phyloP scores from a whole-genome alignment of 2,329 filamentous ascomycete species.

The Fusarium incarnatum region DNA sequence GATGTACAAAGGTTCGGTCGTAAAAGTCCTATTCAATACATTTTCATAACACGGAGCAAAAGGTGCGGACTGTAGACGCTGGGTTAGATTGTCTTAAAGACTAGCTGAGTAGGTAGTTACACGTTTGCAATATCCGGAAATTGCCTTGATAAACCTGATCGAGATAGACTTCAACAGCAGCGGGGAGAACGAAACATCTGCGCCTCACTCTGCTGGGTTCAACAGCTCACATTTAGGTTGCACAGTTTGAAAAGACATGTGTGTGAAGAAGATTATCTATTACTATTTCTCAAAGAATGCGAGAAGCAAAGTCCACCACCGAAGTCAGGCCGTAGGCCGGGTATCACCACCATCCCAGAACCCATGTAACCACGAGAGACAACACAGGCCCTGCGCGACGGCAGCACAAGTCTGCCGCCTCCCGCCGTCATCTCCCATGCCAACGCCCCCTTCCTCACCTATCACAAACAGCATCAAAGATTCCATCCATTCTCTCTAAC shows the following conservation, averaged over 20 bases:
- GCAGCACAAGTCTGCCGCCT: slow-evolving; percentile 21
- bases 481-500: slow-evolving; percentile 43
- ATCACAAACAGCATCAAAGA: slow-evolving; percentile 34
- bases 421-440: slow-evolving; percentile 25
- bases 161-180: neutral
- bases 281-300: slow-evolving; percentile 48
- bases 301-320: slow-evolving; percentile 46
- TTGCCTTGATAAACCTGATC: neutral
- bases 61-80: neutral
- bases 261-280: slow-evolving; percentile 47
- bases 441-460: slow-evolving; percentile 22
- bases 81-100: neutral
- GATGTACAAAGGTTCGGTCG: neutral
- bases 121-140: neutral
- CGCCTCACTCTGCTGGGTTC: neutral
- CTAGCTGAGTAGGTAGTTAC: neutral
- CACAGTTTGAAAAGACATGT: neutral
- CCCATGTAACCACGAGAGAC: slow-evolving; percentile 32
- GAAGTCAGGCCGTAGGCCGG: slow-evolving; percentile 41
- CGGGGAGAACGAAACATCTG: neutral
- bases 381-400: slow-evolving; percentile 6
- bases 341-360: slow-evolving; percentile 43
- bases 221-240: neutral
- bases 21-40: neutral
- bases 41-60: neutral